These are phyloP conservation scores for Globisporangium middletonii DNA, from an alignment of 352 stramenopile species.

Conservation along the genomic window DNA sequence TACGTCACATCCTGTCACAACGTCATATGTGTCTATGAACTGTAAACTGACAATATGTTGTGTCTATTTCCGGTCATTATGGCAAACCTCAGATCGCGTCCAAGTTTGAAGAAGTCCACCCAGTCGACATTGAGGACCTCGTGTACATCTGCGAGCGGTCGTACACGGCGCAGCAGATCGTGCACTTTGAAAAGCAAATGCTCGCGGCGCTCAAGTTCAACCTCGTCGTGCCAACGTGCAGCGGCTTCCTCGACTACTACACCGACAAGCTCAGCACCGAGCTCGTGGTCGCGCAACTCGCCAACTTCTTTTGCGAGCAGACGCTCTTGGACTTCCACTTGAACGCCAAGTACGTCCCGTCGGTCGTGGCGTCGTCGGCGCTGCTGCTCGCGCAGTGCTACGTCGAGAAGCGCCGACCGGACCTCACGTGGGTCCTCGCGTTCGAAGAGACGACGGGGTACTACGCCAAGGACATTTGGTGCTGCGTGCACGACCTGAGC, in stretches of 20 bases:
- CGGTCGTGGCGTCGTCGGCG: conserved; percentile 37
- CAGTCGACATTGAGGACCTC: conserved; percentile 94
- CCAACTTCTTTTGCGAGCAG: conserved; percentile 55
- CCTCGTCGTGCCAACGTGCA: conserved; percentile 93
- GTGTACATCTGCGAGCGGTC: conserved; percentile 98
- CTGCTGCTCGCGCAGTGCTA: conserved; percentile 49
- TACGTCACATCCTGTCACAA: conserved; percentile 12
- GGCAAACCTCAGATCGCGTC: conserved; percentile 74
- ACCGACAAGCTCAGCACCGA: conserved; percentile 74
- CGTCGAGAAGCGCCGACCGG: conserved; percentile 27
- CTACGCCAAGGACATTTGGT: conserved; percentile 28
- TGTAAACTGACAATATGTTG: background rate
- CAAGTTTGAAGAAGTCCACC: conserved; percentile 99
- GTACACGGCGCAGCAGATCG: conserved; percentile 84
- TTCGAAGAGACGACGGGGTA: conserved; percentile 46
- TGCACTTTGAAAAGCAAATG: conserved; percentile 92
- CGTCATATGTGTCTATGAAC: background rate
- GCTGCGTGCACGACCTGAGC: conserved; percentile 30
- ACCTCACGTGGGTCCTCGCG: conserved; percentile 38
- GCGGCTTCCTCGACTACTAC: conserved; percentile 95
- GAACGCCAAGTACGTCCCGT: conserved; percentile 38
- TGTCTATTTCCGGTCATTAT: background rate
- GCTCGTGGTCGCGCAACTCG: conserved; percentile 29
- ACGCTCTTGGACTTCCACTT: conserved; percentile 54
- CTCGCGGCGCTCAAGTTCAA: conserved; percentile 95